phyloP scores from a whole-genome alignment of 2,329 filamentous ascomycete species.

The Diaporthe vaccinii region DNA sequence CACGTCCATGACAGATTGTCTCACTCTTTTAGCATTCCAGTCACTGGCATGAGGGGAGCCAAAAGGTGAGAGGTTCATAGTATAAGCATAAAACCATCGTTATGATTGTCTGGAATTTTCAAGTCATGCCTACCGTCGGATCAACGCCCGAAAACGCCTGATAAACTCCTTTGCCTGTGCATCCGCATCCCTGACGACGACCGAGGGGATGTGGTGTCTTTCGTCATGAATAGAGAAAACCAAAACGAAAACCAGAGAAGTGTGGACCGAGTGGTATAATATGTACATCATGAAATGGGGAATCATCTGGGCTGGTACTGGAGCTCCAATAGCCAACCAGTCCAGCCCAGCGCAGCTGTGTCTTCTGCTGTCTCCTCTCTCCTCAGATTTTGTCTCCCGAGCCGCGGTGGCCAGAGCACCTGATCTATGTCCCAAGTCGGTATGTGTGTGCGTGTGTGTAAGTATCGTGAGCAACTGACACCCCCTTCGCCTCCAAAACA shows the following conservation, averaged over 20 bases:
- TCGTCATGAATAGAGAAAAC: neutral
- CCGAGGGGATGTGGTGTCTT: neutral
- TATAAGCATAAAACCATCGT: neutral
- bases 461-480: neutral
- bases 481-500: too few relatives aligned
- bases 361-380: neutral
- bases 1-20: neutral
- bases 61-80: neutral
- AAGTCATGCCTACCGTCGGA: neutral
- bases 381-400: neutral
- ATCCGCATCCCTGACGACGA: neutral
- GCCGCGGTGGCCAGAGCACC: neutral
- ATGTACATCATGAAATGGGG: conserved; percentile 15
- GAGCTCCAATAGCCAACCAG: too few relatives aligned
- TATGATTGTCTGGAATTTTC: neutral
- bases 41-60: neutral
- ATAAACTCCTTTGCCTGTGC: neutral
- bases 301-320: neutral
- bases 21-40: neutral
- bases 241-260: neutral
- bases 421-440: neutral
- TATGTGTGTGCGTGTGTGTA: neutral
- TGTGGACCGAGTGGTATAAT: neutral
- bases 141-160: neutral
- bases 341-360: neutral